A percentile compares a stretch with the other conserved stretches of the same genome.
These are phyloP conservation scores for Solanum sitiens DNA, from an alignment of 257 asterid genomes.

Conservation along the genomic window DNA sequence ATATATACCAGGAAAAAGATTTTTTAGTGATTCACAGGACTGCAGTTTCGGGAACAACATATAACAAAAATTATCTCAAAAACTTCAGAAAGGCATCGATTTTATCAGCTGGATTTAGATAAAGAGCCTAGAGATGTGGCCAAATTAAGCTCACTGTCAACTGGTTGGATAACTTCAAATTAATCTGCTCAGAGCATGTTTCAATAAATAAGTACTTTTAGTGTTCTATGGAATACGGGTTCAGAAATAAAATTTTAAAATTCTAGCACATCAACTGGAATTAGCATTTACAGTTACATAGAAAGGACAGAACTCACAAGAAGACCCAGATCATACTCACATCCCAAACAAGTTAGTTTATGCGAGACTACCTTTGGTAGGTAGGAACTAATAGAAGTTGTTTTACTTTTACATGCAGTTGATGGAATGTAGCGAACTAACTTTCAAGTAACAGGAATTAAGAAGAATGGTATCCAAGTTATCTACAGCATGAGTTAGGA, in stretches of 20 bases:
- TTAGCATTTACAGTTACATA: neutral
- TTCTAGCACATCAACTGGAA: neutral
- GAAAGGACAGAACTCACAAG: neutral
- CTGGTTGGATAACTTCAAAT: neutral
- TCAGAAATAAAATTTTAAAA: neutral
- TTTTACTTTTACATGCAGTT: neutral
- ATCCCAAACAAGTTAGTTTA: neutral
- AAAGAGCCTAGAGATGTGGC: neutral
- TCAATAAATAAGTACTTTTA: neutral
- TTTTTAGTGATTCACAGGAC: slow-evolving; percentile 8
- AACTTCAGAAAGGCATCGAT: neutral
- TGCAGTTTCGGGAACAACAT: neutral
- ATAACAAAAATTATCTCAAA: neutral
- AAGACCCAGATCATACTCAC: neutral
- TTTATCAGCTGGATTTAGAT: neutral
- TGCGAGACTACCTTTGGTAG: neutral
- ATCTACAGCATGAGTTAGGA: neutral
- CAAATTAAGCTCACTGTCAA: neutral
- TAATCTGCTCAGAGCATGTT: neutral
- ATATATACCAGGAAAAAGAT: slow-evolving; percentile 20
- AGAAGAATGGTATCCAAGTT: neutral
- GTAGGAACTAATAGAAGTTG: neutral
- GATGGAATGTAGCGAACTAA: neutral
- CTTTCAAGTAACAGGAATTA: neutral
- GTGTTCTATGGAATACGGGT: neutral